phyloP scores from a whole-genome alignment of 179 eudicot species.

The Beta corolliflora region DNA sequence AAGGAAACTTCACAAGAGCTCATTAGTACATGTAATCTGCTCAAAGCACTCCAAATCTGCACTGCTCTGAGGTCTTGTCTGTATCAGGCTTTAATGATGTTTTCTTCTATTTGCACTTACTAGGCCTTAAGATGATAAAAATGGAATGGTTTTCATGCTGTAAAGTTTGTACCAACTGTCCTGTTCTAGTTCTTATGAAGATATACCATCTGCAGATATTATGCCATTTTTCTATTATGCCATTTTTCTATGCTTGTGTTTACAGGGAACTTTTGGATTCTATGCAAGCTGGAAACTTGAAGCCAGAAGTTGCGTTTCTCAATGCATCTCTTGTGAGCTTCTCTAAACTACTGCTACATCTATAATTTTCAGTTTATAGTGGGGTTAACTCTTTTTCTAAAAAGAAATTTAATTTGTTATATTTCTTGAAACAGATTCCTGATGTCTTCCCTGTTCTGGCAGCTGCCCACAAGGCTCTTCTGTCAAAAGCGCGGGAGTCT shows the following conservation, averaged over 20 bases:
- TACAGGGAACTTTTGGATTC: conserved; percentile 82
- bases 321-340: conserved; percentile 84
- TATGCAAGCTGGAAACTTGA: conserved; percentile 85
- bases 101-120: neutral
- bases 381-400: neutral
- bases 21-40: too few species aligned
- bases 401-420: too few species aligned
- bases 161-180: too few species aligned
- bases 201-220: neutral
- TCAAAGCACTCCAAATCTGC: too few species aligned
- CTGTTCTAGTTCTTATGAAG: neutral
- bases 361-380: neutral
- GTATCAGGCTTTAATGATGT: neutral
- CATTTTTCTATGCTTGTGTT: conserved; percentile 15
- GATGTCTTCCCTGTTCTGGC: conserved; percentile 89
- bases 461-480: conserved; percentile 85
- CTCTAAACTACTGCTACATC: neutral
- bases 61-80: neutral
- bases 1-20: too few species aligned
- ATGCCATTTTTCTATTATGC: neutral
- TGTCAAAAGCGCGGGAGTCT: conserved; percentile 69
- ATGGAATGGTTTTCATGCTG: neutral
- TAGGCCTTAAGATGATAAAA: neutral
- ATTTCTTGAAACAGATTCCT: conserved; percentile 55
- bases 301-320: conserved; percentile 86